phyloP scores from a whole-genome alignment of 345 rosid species.

The Camelina neglecta region DNA sequence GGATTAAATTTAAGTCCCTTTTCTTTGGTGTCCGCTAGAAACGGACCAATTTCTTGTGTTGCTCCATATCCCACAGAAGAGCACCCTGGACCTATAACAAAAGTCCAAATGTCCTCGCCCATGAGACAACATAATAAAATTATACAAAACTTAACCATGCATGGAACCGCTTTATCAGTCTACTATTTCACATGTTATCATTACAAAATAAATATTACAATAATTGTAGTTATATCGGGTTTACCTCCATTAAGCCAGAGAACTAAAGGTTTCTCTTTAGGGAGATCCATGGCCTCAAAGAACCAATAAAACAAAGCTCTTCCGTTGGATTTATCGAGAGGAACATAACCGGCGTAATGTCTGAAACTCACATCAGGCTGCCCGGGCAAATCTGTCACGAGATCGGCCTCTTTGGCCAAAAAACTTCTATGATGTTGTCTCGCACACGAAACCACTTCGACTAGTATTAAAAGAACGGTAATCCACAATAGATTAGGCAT shows the following conservation, averaged over 20 bases:
- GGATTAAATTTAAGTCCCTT: conserved; percentile 71
- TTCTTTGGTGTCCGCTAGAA: conserved; percentile 72
- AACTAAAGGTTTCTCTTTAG: conserved; percentile 73
- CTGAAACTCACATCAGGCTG: too few relatives aligned
- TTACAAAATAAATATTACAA: too few relatives aligned
- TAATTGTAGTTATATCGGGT: too few relatives aligned
- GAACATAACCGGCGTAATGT: conserved; percentile 85
- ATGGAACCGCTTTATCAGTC: too few relatives aligned
- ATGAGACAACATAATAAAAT: not conserved
- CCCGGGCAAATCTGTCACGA: conserved; percentile 73
- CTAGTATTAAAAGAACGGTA: conserved; percentile 21
- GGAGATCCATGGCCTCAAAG: conserved; percentile 65
- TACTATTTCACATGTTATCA: too few relatives aligned
- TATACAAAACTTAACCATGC: not conserved
- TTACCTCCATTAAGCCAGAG: conserved; percentile 99
- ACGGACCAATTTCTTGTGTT: conserved; percentile 98
- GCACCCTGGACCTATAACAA: conserved; percentile 85
- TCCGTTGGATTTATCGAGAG: conserved; percentile 62
- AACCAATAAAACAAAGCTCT: conserved; percentile 94
- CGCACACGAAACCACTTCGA: conserved; percentile 19
- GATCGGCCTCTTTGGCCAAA: conserved; percentile 50
- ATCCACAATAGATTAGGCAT: conserved; percentile 25
- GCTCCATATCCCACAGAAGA: conserved; percentile 99
- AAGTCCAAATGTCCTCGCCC: conserved; percentile 13
- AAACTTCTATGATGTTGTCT: conserved; percentile 40